Conservation (phyloP, 768 basidiomycete genomes). For the Pisolithus marmoratus region DNA sequence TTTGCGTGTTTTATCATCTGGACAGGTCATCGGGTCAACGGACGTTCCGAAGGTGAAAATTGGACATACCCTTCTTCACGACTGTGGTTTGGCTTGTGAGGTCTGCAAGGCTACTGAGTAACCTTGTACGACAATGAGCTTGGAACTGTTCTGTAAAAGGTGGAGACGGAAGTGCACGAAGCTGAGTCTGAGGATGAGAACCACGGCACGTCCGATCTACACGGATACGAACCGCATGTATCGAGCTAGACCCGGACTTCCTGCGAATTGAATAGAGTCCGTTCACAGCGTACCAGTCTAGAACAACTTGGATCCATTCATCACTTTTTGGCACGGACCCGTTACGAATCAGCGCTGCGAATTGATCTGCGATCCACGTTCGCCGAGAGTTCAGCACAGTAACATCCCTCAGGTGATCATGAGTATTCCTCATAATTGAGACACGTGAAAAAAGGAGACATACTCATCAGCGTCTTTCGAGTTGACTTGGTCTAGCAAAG, state of each 20-base stretch:
- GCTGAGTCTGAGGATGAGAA: conserved; percentile 33
- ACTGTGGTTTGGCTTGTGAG: conserved; percentile 53
- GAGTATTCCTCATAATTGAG: neutral
- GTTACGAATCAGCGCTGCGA: conserved; percentile 72
- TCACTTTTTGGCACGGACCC: conserved; percentile 76
- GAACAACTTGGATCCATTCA: conserved; percentile 63
- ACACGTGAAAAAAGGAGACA: conserved; percentile 9
- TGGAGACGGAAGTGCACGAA: conserved; percentile 57
- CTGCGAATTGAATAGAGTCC: conserved; percentile 77
- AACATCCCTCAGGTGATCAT: conserved; percentile 34
- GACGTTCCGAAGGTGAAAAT: neutral
- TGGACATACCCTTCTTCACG: conserved; percentile 45
- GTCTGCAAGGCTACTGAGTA: conserved; percentile 71
- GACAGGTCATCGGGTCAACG: conserved; percentile 1
- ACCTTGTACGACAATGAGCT: conserved; percentile 56
- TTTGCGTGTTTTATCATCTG: conserved; percentile 47
- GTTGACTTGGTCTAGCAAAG: conserved; percentile 61
- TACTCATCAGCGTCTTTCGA: conserved; percentile 38
- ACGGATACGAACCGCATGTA: conserved; percentile 48
- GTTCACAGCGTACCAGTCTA: conserved; percentile 79
- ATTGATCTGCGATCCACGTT: conserved; percentile 84
- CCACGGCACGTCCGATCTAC: neutral
- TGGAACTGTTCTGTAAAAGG: conserved; percentile 70
- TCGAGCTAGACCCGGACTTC: conserved; percentile 58
- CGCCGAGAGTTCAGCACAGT: conserved; percentile 51